Evolutionary conservation across 177 flowering plant genomes (phyloP).

Genomic region (Telopea speciosissima): DNA sequence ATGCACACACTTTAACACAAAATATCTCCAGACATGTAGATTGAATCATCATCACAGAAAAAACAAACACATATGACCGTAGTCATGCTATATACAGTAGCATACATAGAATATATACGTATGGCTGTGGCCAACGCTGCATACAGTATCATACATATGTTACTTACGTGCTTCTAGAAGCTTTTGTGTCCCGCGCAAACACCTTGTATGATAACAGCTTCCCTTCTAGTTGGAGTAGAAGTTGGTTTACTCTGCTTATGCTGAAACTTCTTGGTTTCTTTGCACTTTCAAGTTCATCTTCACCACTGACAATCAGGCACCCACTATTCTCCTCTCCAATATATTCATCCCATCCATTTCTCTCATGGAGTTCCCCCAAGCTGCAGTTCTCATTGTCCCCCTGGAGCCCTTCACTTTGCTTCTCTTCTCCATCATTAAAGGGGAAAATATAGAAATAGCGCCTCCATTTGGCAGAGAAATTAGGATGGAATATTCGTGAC

Average conservation of each 20-base stretch:
- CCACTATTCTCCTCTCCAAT: constrained; percentile 18
- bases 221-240: constrained; percentile 70
- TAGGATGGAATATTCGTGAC: constrained; percentile 88
- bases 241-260: constrained; percentile 52
- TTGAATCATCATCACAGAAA: not conserved
- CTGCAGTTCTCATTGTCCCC: constrained; percentile 7
- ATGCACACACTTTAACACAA: not conserved
- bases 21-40: too few relatives aligned
- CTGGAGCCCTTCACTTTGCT: constrained; percentile 14
- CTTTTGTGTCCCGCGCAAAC: constrained; percentile 95
- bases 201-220: constrained; percentile 76
- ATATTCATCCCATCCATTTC: constrained; percentile 20
- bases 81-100: not conserved
- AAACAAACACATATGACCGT: not conserved
- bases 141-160: not conserved
- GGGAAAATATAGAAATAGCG: constrained; percentile 88
- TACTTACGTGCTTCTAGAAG: constrained; percentile 80
- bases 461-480: constrained; percentile 94
- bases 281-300: constrained; percentile 22
- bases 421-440: constrained; percentile 32
- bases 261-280: constrained; percentile 57
- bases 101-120: not conserved
- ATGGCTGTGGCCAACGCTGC: not conserved
- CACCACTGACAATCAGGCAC: constrained; percentile 12
- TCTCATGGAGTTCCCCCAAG: constrained; percentile 6